A percentile compares a stretch with the other conserved stretches of the same genome.
Conservation (phyloP, 257 asterid genomes). For the Coffea eugenioides region DNA sequence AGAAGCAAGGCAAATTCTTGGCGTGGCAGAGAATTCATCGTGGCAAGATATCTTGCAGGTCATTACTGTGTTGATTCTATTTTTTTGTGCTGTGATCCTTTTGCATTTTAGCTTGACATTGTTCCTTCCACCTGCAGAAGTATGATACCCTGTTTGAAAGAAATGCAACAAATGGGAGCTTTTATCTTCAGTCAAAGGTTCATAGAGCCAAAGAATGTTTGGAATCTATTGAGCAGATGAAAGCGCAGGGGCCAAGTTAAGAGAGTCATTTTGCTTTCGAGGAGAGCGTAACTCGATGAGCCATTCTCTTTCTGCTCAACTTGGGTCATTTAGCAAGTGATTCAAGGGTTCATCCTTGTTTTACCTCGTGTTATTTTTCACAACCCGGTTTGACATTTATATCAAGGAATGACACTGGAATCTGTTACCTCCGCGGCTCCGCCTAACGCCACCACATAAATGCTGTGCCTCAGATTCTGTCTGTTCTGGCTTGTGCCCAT, state of each 20-base stretch:
- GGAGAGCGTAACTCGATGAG: no score
- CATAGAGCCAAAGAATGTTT: slow-evolving; percentile 51
- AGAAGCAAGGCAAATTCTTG: slow-evolving; percentile 55
- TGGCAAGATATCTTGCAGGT: slow-evolving; percentile 51
- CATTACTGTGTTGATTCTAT: background rate
- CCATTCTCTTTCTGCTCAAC: background rate
- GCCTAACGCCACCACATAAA: no score
- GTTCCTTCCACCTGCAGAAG: slow-evolving; percentile 27
- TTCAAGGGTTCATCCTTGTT: background rate
- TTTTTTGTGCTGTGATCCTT: background rate
- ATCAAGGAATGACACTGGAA: background rate
- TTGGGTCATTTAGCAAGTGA: no score
- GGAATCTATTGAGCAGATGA: slow-evolving; percentile 31
- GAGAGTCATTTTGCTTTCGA: background rate
- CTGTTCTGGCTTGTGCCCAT: no score
- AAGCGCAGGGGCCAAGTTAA: slow-evolving; percentile 19
- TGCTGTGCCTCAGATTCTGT: no score
- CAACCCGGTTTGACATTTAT: background rate
- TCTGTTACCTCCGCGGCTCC: background rate
- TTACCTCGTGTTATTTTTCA: background rate
- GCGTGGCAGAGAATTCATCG: slow-evolving; percentile 40
- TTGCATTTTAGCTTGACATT: background rate
- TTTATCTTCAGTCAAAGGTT: slow-evolving; percentile 52
- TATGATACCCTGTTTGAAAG: slow-evolving; percentile 44
- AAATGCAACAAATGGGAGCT: slow-evolving; percentile 48